Base-by-base conservation (phyloP, 2,329 filamentous ascomycete species). In the Podosphaera fusca region DNA sequence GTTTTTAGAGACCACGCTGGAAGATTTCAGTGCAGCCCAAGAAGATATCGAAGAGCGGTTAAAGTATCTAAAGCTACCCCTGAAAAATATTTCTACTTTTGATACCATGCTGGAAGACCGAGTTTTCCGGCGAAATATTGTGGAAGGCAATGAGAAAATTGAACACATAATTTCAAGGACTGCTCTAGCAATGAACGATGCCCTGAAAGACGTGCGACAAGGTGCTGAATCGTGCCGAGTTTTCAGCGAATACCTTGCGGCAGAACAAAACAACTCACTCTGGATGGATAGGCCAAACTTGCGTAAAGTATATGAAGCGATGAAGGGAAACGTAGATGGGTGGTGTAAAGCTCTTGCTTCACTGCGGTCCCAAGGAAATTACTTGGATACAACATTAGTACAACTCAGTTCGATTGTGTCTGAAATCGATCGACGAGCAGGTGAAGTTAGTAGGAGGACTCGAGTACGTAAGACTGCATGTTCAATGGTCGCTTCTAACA, bases 261-360 rank as follows among this genome's bases (percentile, higher is more conserved):
- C 78, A 38, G 77, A 94, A 59, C 75, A 79, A 51, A 73, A 80
- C 42, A 74, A 78, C 3, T 74, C 75, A 61, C 80, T 78, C 68
- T 75, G 80, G 57, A 70, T 75, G 55, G 71, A 76, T 14, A 77
- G 85, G 30, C 74, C 76, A 1, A 75, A 79, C 53, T 72, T 83
- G 52, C 74, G 77, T 40, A 81, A 85, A 52, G 87, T 95, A 29
- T 92, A 85, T 63, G 78, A 82, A 46, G 87, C 89, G 42, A 96
- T 96, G 89, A 84, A 85, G 65, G 86, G 87, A 38, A 96, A 96
- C 63, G 83, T 88, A 7, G 85, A 94, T 61, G 88, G 89, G 49
- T 96, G 90, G 90, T 79, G 82, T 58, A 80, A 82, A 58, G 87
- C 87, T 5, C 82, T 95, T 64, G 76, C 81, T 56, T 83, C 84